These are phyloP conservation scores for Fimicolochytrium jonesii DNA, from an alignment of 192 early-diverging fungal genomes.

Conservation along the genomic window DNA sequence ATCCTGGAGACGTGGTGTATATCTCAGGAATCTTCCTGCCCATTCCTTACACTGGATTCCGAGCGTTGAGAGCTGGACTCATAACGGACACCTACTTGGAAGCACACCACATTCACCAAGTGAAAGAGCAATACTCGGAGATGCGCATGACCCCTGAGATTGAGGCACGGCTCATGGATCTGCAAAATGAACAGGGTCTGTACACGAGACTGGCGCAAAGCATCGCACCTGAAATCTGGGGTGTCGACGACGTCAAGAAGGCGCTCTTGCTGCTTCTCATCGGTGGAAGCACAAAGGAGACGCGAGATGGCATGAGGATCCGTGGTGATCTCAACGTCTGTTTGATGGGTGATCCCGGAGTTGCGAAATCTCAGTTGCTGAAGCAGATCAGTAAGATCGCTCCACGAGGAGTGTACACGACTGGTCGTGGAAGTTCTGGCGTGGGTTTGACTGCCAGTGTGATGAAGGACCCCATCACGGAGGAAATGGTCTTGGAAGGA, in stretches of 20 bases:
- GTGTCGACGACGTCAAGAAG: constrained; percentile 62
- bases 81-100: constrained; percentile 95
- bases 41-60: constrained; percentile 89
- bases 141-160: constrained; percentile 50
- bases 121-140: constrained; percentile 89
- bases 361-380: constrained; percentile 95
- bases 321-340: constrained; percentile 97
- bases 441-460: constrained; percentile 96
- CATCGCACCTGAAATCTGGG: constrained; percentile 80
- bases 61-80: constrained; percentile 81
- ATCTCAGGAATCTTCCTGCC: constrained; percentile 88
- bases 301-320: constrained; percentile 17
- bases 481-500: constrained; percentile 96
- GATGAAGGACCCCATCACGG: constrained; percentile 85
- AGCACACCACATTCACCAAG: constrained; percentile 76
- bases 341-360: constrained; percentile 98
- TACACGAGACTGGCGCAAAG: constrained; percentile 76
- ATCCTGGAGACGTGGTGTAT: constrained; percentile 82
- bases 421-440: constrained; percentile 90
- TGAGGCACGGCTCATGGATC: constrained; percentile 32
- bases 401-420: constrained; percentile 95
- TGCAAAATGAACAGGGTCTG: constrained; percentile 63
- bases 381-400: constrained; percentile 92
- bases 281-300: constrained; percentile 59
- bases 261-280: constrained; percentile 80